Evolutionary conservation across 2,329 filamentous ascomycete species (phyloP).

Genomic region (Neurospora sp.): DNA sequence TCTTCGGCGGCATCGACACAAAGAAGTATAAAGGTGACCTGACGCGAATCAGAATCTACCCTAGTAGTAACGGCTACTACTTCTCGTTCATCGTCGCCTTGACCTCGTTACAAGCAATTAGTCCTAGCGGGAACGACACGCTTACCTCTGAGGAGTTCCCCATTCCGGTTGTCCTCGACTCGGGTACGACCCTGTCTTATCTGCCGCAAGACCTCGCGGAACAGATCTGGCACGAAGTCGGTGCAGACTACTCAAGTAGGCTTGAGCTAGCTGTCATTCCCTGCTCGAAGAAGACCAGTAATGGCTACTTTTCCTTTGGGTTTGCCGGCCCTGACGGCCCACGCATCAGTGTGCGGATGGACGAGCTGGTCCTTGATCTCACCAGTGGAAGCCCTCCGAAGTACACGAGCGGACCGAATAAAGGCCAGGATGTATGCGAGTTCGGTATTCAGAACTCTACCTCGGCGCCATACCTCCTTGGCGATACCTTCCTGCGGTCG

Average conservation of each 20-base stretch:
- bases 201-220: slow-evolving; percentile 51
- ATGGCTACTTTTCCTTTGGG: slow-evolving; percentile 44
- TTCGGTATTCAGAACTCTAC: slow-evolving; percentile 48
- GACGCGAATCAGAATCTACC: slow-evolving; percentile 49
- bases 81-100: slow-evolving; percentile 39
- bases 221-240: slow-evolving; percentile 45
- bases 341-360: slow-evolving; percentile 42
- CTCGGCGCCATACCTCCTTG: slow-evolving; percentile 36
- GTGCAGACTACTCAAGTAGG: slow-evolving; percentile 34
- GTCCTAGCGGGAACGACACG: slow-evolving; percentile 38
- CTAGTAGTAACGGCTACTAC: slow-evolving; percentile 25
- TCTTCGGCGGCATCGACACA: slow-evolving; percentile 76
- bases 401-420: slow-evolving; percentile 32
- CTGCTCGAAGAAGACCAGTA: slow-evolving; percentile 35
- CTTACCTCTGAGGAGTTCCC: slow-evolving; percentile 35
- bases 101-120: slow-evolving; percentile 37
- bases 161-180: slow-evolving; percentile 60
- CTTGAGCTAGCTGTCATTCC: slow-evolving; percentile 36
- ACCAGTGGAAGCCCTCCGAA: slow-evolving; percentile 22
- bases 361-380: slow-evolving; percentile 44
- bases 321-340: slow-evolving; percentile 40
- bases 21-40: slow-evolving; percentile 60
- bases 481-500: slow-evolving; percentile 49
- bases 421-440: slow-evolving; percentile 37
- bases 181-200: slow-evolving; percentile 64